Evolutionary conservation across 202 grass and related monocot species (phyloP).

Genomic region (Musa balbisiana): DNA sequence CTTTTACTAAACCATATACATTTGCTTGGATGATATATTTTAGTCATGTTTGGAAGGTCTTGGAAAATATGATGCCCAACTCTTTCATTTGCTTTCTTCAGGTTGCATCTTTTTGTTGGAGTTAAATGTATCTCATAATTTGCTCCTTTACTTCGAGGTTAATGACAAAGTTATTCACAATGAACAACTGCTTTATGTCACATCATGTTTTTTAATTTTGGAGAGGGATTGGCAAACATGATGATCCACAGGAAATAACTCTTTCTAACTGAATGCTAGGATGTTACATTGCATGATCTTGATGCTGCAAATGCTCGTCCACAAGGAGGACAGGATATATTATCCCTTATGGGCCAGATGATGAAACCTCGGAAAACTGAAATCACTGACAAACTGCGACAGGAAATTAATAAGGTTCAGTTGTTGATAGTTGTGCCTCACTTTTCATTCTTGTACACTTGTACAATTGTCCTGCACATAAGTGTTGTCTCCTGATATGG

Average conservation of each 20-base stretch:
- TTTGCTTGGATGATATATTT: too few species aligned
- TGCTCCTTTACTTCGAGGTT: background rate
- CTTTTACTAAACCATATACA: too few species aligned
- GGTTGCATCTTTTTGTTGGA: too few species aligned
- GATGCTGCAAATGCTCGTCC: conserved; percentile 96
- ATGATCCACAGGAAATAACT: background rate
- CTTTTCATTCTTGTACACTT: background rate
- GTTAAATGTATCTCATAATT: too few species aligned
- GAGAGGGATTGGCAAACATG: background rate
- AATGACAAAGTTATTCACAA: background rate
- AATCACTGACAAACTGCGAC: conserved; percentile 84
- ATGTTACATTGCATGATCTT: conserved; percentile 94
- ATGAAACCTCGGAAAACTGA: conserved; percentile 96
- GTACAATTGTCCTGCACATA: too few species aligned
- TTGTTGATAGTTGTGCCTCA: background rate
- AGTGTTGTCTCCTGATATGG: background rate
- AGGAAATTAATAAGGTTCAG: conserved; percentile 91
- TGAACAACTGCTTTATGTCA: background rate
- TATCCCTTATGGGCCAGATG: conserved; percentile 96
- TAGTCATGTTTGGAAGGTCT: too few species aligned
- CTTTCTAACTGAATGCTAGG: conserved; percentile 34
- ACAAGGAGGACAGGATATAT: conserved; percentile 97
- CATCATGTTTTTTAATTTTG: background rate
- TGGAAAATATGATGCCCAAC: too few species aligned
- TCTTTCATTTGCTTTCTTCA: too few species aligned